phyloP scores from a whole-genome alignment of 495 filamentous ascomycete species.

The Xylaria venustula region DNA sequence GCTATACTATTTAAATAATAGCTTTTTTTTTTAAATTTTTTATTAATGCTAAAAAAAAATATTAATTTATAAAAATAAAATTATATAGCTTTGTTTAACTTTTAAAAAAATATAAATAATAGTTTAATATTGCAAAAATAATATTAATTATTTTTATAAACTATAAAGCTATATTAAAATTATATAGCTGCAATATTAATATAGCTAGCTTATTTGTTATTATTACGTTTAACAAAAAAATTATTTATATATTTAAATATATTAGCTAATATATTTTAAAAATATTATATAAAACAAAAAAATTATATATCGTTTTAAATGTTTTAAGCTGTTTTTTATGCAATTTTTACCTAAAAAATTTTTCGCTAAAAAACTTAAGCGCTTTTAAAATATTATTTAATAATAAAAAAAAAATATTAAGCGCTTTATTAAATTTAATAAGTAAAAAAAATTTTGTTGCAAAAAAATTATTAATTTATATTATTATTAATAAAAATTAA shows the following conservation, averaged over 20 bases:
- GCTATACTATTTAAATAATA: too few relatives aligned
- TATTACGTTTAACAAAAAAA: neutral
- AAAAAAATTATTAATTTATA: too few relatives aligned
- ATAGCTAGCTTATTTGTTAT: neutral
- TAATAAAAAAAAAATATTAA: neutral
- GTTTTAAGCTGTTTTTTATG: too few relatives aligned
- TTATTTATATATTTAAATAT: neutral
- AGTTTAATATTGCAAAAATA: neutral
- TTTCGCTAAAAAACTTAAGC: neutral
- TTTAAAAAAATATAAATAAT: neutral
- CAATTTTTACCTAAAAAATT: too few relatives aligned
- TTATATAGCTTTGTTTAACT: neutral
- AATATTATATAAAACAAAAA: neutral
- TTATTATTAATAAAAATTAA: too few relatives aligned
- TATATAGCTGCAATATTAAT: neutral
- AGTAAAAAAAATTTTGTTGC: too few relatives aligned
- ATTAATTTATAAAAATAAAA: constrained; percentile 1
- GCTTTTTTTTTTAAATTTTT: too few relatives aligned
- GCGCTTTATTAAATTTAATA: too few relatives aligned
- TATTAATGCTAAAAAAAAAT: neutral
- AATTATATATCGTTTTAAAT: neutral
- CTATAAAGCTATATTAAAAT: neutral
- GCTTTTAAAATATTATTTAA: neutral
- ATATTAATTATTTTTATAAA: neutral
- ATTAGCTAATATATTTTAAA: neutral